Conservation (phyloP, 139 green algal species). For the Volvox africanus region DNA sequence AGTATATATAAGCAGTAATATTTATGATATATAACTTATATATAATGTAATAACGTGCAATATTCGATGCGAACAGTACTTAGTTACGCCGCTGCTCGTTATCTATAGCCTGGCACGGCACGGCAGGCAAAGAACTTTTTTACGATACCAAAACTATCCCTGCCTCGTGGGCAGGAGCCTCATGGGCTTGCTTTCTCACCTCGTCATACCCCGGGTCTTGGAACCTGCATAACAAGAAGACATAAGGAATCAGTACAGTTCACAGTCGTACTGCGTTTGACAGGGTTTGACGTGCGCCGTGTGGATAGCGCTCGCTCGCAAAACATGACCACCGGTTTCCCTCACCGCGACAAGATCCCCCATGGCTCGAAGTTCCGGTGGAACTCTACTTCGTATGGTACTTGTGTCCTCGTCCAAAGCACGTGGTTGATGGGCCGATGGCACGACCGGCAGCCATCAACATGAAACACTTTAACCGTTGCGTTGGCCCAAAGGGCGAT, state of each 20-base stretch:
- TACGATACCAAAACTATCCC: too few species aligned
- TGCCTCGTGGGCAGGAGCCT: too few species aligned
- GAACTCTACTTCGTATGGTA: not conserved
- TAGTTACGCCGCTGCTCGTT: too few species aligned
- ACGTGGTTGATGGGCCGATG: conserved; percentile 23
- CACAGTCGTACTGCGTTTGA: too few species aligned
- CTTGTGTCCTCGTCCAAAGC: not conserved
- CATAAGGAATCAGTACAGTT: too few species aligned
- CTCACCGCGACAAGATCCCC: conserved; percentile 33
- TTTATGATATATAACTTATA: too few species aligned
- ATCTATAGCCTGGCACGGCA: too few species aligned
- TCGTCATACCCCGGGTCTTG: conserved; percentile 25
- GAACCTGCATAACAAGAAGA: not conserved
- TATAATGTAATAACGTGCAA: too few species aligned
- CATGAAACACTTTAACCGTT: conserved; percentile 18
- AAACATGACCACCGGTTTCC: too few species aligned
- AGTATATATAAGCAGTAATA: too few species aligned
- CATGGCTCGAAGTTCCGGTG: conserved; percentile 27
- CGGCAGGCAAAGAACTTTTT: too few species aligned
- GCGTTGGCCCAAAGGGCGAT: not conserved
- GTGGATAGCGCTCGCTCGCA: not conserved
- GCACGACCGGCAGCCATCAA: not conserved
- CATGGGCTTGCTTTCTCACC: not conserved
- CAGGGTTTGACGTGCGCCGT: not conserved
- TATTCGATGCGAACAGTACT: too few species aligned